Base-by-base conservation (phyloP, 2,329 filamentous ascomycete genomes). In the Emmonsiellopsis sp. region DNA sequence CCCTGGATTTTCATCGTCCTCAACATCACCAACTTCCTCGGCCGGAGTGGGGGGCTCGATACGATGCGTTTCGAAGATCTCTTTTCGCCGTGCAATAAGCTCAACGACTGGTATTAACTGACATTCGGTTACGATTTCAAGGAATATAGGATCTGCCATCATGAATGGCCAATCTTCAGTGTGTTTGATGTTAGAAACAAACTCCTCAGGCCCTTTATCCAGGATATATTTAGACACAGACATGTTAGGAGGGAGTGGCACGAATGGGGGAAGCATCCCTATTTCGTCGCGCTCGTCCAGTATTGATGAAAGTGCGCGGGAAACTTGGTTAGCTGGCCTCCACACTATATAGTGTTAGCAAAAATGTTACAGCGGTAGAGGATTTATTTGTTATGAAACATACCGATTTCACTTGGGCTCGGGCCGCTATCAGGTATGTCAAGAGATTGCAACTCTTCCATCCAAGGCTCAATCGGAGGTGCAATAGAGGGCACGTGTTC, bases 181-280 rank as follows among this genome's bases (percentile, higher is more conserved):
- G 55, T 79, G 71, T 52, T 74, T 66, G 13, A 80, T 71, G 56
- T 75, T 73, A 37, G 74, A 60, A 52, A 72, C 67, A 13, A 72
- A 70, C 54, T 77, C 71, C 15, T 75, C 68, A 1, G 68, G 65
- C 53, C 71, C 73, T 10, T 71, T 67, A 3, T 66, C 57, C 4
- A 67, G 70, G 57, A 77, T 75, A 55, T 79, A 79, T 50, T 75
- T 71, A 1, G 77, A 80, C 3, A 77, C 70, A 38, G 73, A 76
- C 48, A 72, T 70, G 11, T 72, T 73, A 31, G 59, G 63, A 11
- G 59, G 57, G 10, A 65, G 54, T 5, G 55, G 57, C 10, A 55
- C 35, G 42, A 56, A 20, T 13, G 55, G 58, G 10, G 61, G 58
- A 5, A 65, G 58, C 35, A 60, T 61, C 11, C 52, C 57, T 5